Evolutionary conservation across 345 rosid species (phyloP), one percentile per base, ranked within the genome.

Genomic region (Citrus mangshanensis): DNA sequence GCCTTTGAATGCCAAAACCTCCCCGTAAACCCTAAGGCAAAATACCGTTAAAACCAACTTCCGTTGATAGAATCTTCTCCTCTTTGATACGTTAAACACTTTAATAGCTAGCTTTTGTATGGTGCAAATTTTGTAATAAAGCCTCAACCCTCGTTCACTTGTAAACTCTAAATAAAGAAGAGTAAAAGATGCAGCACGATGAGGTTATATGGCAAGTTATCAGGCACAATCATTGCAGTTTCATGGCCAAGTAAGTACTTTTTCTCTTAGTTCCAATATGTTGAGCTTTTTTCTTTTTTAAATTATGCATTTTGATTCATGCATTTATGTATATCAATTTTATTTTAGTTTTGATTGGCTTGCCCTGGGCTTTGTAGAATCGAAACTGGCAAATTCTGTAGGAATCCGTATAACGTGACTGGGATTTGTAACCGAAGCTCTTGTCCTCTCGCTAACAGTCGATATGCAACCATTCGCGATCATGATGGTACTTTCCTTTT

Each of bases 161-260:
- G 6, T 40, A 46, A 63, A 63, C 59, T 38, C 70, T 63, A 63
- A 51, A 68, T 25, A 56, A 27, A 76, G 16, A 12, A 65, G 13
- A 28, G 68, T 46, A 70, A n/a, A 74, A 78, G 86, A 94, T 94
- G 99, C 99, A 97, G 82, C 92, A 97, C 80, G 98, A 94, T 73
- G 98, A 94, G 89, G 97, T 94, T 55, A 97, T 92, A 86, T 97
- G 98, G 98, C 96, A 94, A 73, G 96, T 93, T 54, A 92, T 94
- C 87, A 89, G 98, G 78, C 99, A 97, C 93, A 91, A 88, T 13
- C 98, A 94, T 86, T 97, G 99, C 87, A 97, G 98, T 81, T 94
- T 88, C 80, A 94, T 93, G 98, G 89, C 98, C 88, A 92, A 97
- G 98, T 97, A 79, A 83, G 81, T 66, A 1, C 9, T 27, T 70